These are phyloP conservation scores for Kodamaea nitidulidarum DNA, from an alignment of 805 yeast genomes.

Conservation along the genomic window DNA sequence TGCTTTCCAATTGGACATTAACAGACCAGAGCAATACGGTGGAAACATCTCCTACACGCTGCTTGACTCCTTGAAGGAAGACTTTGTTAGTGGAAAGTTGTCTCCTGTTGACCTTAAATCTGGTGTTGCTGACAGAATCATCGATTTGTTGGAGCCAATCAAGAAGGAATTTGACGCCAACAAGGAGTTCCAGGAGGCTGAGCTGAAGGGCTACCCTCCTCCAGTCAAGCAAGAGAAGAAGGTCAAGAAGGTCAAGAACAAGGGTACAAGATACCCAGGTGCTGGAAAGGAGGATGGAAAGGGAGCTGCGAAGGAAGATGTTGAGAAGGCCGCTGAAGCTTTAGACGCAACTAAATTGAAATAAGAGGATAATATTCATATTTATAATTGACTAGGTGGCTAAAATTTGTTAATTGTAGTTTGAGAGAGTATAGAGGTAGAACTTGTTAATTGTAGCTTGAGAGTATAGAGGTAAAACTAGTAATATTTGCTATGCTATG, in stretches of 20 bases:
- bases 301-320: constrained; percentile 10
- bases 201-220: constrained; percentile 79
- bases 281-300: constrained; percentile 19
- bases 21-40: constrained; percentile 96
- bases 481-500: too few species aligned
- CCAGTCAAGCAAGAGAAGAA: constrained; percentile 59
- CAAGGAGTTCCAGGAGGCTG: constrained; percentile 72
- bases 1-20: constrained; percentile 62
- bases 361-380: constrained; percentile 1
- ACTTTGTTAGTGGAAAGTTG: constrained; percentile 67
- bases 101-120: constrained; percentile 91
- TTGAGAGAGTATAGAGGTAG: too few species aligned
- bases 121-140: constrained; percentile 86
- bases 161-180: constrained; percentile 60
- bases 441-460: too few species aligned
- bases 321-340: background rate
- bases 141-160: constrained; percentile 77
- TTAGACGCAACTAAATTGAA: constrained; percentile 12
- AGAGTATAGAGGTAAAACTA: too few species aligned
- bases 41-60: constrained; percentile 77
- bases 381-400: background rate
- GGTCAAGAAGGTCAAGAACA: constrained; percentile 76
- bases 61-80: constrained; percentile 65
- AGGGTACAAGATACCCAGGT: constrained; percentile 90
- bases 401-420: background rate